Evolutionary conservation across 169 alveolate genomes (phyloP), one percentile per base, ranked within the genome.

Genomic region (Plasmodium adleri): DNA sequence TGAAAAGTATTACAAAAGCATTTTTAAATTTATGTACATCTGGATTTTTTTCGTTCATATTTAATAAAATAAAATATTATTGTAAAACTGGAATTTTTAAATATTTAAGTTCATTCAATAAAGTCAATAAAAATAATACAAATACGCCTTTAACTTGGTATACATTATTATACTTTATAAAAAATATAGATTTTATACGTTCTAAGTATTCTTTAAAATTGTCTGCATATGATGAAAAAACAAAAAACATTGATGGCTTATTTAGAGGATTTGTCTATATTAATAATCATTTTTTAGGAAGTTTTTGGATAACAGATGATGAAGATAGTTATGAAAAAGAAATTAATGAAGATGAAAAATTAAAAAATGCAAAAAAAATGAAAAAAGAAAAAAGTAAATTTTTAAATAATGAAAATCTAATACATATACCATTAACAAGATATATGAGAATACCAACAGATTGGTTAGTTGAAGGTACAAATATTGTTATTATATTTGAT

Each of bases 371-470:
- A 22, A 80, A 52, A 68, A 80, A 80, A 68, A 85, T n/a, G 22
- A 85, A 85, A 71, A 80, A 67, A 26, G 72, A 68, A 80, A 85
- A 85, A 85, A 49, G 28, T 9, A 70, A 85, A 24, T 28, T 85
- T 71, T 17, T 56, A 47, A 85, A 72, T 52, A 85, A 85, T 71
- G 92, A 85, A 71, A 85, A 85, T 85, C 50, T 85, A 49, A 58
- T 85, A 52, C 58, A 52, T 52, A 85, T 85, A 52, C 92, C 92
- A 15, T 64, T 71, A 47, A 85, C 92, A 24, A 71, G 92, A 64
- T 85, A 85, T 72, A 85, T 85, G 92, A 59, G 92, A 60, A 85
- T 85, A 71, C 92, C 92, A 24, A 85, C 92, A 9, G 92, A 85
- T 17, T 85, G 92, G 92, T 52, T 85, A 32, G 73, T 85, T 24